Evolutionary conservation across 106 monocot genomes (phyloP).

Genomic region (Posidonia australis): DNA sequence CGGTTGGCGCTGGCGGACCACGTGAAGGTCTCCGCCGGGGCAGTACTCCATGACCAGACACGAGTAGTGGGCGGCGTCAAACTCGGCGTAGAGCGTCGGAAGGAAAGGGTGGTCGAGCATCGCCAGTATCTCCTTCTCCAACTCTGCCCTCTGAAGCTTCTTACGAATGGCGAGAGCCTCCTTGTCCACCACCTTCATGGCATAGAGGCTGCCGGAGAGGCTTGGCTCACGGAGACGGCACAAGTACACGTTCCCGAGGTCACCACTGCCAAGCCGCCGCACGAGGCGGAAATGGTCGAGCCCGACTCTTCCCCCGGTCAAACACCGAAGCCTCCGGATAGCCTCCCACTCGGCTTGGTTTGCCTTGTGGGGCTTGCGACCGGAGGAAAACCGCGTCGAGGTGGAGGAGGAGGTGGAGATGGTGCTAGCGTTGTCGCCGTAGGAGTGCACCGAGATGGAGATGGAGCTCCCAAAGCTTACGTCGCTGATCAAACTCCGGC

Average conservation of each 20-base stretch:
- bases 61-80: slow-evolving; percentile 59
- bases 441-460: too few relatives aligned
- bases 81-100: slow-evolving; percentile 39
- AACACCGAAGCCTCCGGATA: slow-evolving; percentile 14
- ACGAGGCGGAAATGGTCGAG: slow-evolving; percentile 59
- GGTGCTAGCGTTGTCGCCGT: slow-evolving; percentile 24
- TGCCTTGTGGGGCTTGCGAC: slow-evolving; percentile 26
- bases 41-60: slow-evolving; percentile 93
- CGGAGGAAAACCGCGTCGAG: background rate
- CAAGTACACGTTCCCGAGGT: slow-evolving; percentile 81
- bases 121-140: slow-evolving; percentile 54
- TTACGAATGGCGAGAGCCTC: slow-evolving; percentile 49
- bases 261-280: slow-evolving; percentile 68
- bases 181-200: slow-evolving; percentile 90
- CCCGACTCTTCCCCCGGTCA: slow-evolving; percentile 15
- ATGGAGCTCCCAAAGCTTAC: too few relatives aligned
- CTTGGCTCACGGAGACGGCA: slow-evolving; percentile 36
- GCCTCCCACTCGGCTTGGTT: slow-evolving; percentile 36
- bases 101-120: slow-evolving; percentile 64
- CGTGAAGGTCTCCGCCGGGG: slow-evolving; percentile 85
- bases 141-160: slow-evolving; percentile 63
- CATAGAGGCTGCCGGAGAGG: slow-evolving; percentile 23
- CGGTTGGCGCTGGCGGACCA: slow-evolving; percentile 67
- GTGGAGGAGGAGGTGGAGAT: slow-evolving; percentile 5
- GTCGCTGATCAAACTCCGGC: slow-evolving; percentile 40